Percentiles rank a stretch among this genome's conserved stretches.
These are phyloP conservation scores for Maudiozyma serrabonitensis DNA, from an alignment of 805 yeast species.

Conservation along the genomic window DNA sequence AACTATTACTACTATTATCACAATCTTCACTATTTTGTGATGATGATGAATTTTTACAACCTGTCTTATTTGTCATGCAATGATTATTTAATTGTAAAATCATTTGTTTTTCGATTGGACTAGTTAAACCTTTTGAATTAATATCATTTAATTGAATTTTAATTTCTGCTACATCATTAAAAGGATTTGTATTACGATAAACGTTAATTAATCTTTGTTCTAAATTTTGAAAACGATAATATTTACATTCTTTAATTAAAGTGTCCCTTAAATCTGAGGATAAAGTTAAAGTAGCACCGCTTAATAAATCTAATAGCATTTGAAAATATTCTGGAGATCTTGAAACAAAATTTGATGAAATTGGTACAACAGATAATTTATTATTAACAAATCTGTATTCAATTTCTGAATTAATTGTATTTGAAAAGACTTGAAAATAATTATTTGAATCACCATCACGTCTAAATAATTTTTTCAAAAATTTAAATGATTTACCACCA, in stretches of 20 bases:
- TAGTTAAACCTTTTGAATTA: slow-evolving; percentile 28
- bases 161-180: slow-evolving; percentile 41
- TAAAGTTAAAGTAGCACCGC: slow-evolving; percentile 43
- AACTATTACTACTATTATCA: neutral
- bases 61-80: slow-evolving; percentile 3
- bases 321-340: slow-evolving; percentile 46
- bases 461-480: slow-evolving; percentile 45
- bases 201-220: slow-evolving; percentile 42
- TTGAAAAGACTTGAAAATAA: slow-evolving; percentile 55
- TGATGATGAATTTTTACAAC: neutral
- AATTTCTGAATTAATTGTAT: slow-evolving; percentile 41
- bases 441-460: slow-evolving; percentile 67
- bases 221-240: slow-evolving; percentile 62
- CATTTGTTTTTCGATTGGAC: slow-evolving; percentile 12
- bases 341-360: slow-evolving; percentile 44
- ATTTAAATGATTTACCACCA: slow-evolving; percentile 49
- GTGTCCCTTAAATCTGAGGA: slow-evolving; percentile 46
- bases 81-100: neutral
- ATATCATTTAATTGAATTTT: slow-evolving; percentile 37
- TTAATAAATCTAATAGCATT: slow-evolving; percentile 44
- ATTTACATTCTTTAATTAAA: slow-evolving; percentile 59
- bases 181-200: slow-evolving; percentile 5
- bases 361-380: slow-evolving; percentile 51
- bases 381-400: slow-evolving; percentile 27
- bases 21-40: neutral